Percentiles rank a stretch among this genome's conserved stretches.
Evolutionary conservation across 108 stramenopile genomes (phyloP).

Genomic region (Chaetoceros muelleri): DNA sequence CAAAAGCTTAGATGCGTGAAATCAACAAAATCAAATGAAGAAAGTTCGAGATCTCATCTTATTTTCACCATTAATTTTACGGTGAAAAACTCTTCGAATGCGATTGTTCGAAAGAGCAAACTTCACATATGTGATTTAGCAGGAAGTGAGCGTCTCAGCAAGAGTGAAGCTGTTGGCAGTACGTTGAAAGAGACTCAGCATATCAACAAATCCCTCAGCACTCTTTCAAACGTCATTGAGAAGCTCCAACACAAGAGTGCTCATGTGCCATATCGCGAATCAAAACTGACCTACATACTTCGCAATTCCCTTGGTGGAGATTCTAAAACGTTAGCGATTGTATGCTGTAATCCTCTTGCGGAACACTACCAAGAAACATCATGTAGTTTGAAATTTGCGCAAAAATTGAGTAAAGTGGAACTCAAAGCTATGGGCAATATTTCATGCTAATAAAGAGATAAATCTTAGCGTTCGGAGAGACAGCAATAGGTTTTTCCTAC

Average conservation of each 20-base stretch:
- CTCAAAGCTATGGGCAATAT: slow-evolving; percentile 44
- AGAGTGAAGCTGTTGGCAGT: slow-evolving; percentile 72
- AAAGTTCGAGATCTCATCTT: slow-evolving; percentile 74
- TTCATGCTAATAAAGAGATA: slow-evolving; percentile 12
- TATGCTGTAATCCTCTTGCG: slow-evolving; percentile 83
- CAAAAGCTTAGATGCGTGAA: slow-evolving; percentile 65
- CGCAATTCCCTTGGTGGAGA: slow-evolving; percentile 83
- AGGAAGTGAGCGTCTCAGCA: slow-evolving; percentile 82
- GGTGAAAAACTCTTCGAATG: slow-evolving; percentile 31
- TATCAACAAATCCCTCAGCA: slow-evolving; percentile 75
- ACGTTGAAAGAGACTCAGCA: slow-evolving; percentile 72
- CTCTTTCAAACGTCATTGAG: slow-evolving; percentile 77
- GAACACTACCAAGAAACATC: slow-evolving; percentile 72
- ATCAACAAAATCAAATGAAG: slow-evolving; percentile 76
- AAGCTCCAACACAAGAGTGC: slow-evolving; percentile 55
- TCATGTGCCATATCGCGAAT: slow-evolving; percentile 90
- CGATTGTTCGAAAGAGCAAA: slow-evolving; percentile 37
- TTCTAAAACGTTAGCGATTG: slow-evolving; percentile 84
- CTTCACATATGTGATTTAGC: slow-evolving; percentile 85
- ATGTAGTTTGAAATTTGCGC: slow-evolving; percentile 81
- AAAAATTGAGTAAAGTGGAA: slow-evolving; percentile 74
- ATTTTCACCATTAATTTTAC: slow-evolving; percentile 74
- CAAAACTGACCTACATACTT: slow-evolving; percentile 86
- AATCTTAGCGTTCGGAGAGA: background rate
- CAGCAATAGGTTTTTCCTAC: too few species aligned